Evolutionary conservation across 768 basidiomycete species (phyloP), one percentile per base, ranked within the genome.

Genomic region (Pleurotus salmoneostramineus): DNA sequence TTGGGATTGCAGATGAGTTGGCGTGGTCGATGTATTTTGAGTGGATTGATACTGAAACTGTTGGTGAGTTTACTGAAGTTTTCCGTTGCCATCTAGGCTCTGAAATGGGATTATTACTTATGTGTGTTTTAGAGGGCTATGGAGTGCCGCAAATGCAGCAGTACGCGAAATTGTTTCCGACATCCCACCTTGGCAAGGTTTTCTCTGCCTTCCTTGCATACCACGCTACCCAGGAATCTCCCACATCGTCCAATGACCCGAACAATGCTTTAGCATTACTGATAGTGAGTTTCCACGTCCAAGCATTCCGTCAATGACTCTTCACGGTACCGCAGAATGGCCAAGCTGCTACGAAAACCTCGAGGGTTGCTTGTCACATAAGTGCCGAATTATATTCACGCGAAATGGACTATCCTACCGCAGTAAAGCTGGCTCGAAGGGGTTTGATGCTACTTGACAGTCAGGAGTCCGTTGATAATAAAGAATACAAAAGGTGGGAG

Each of bases 1-100:
- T 99, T 15, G 76, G 78, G 12, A 81, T 95, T 6, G 82, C 85
- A 0, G 89, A 97, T 64, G 88, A 92, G 65, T 68, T 87, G 27
- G 93, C 91, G 0, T 99, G 97, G 96, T 77, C 72, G 31, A 69
- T 89, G 3, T 84, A 79, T 60, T 75, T 98, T 45, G 93, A 98
- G 65, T 80, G 83, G 60, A 82, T 75, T 56, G 88, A 98, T 66
- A 79, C 74, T 40, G 84, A 83, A 31, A 77, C 77, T 4, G 75
- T 91, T 6, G 81, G 93, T 93, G 65, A 65, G 83, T 69, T 27
- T 21, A 35, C 35, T 17, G 58, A 54, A 44, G 14, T 50, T 60
- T n/a, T 59, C 60, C 47, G 54, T 56, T 3, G 50, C 7, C 33
- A 50, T 3, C 36, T 47, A 27, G 47, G 42, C 12, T 37, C 10